Percentiles rank a stretch among this genome's conserved stretches.
Conservation (phyloP, 1,284 basidiomycete species). For the Vanrija pseudolonga region DNA sequence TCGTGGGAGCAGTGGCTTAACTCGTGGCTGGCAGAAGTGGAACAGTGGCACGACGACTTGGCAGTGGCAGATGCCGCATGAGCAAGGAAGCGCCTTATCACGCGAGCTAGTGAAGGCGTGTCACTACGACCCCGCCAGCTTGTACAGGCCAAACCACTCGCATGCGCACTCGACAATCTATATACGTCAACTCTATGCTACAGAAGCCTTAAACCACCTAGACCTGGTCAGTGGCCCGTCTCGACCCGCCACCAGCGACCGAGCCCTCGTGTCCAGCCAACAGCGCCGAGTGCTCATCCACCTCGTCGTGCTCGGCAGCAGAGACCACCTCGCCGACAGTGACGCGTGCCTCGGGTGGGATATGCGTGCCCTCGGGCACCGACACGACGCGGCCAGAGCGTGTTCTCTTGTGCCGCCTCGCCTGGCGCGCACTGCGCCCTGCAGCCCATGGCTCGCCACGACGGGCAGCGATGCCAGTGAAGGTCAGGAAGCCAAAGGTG, state of each 20-base stretch:
- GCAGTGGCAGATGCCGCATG: too few species aligned
- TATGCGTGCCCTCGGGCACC: slow-evolving; percentile 38
- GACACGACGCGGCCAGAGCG: slow-evolving; percentile 43
- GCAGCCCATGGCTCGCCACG: slow-evolving; percentile 48
- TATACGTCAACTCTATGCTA: too few species aligned
- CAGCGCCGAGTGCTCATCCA: slow-evolving; percentile 38
- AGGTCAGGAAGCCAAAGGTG: slow-evolving; percentile 40
- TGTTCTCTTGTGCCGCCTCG: slow-evolving; percentile 42
- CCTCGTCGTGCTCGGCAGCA: slow-evolving; percentile 21
- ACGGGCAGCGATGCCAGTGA: slow-evolving; percentile 46
- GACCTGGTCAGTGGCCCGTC: slow-evolving; percentile 8
- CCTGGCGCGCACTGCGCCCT: slow-evolving; percentile 40
- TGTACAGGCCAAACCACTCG: too few species aligned
- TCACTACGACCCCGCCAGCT: too few species aligned
- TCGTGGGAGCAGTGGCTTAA: too few species aligned
- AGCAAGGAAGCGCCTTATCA: too few species aligned
- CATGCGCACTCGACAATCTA: too few species aligned
- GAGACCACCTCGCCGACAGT: slow-evolving; percentile 42
- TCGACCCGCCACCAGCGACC: slow-evolving; percentile 10
- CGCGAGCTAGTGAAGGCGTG: too few species aligned
- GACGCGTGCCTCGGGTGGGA: slow-evolving; percentile 37
- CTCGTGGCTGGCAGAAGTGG: too few species aligned
- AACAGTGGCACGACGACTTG: too few species aligned
- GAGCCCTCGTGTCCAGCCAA: slow-evolving; percentile 14
- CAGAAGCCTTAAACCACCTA: not conserved